Base-by-base conservation (phyloP, 2,329 filamentous ascomycete genomes). In the Chalara sp. region DNA sequence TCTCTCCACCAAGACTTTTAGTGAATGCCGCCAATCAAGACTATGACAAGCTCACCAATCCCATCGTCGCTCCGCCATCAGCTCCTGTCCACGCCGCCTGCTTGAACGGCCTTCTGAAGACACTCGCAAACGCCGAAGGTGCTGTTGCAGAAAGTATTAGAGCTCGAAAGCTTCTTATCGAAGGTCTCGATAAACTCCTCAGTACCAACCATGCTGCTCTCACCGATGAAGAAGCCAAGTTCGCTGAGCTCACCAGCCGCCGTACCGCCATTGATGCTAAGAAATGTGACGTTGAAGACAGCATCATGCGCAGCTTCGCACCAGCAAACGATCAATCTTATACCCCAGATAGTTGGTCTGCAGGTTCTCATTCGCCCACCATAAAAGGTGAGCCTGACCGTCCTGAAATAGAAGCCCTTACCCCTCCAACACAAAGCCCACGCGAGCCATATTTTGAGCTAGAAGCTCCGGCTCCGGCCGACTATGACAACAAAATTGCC, bases 41-140 rank as follows among this genome's bases (percentile, higher is more conserved):
- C 59, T 96, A 89, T 63, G 81, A 86, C 47, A 95, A 92, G 67
- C 76, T 95, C 64, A 87, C 84, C 49, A 87, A 90, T 59, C 80
- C 89, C 0, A 74, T 76, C 31, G 79, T 78, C 0, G 74, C 80
- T 1, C 73, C 85, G 2, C 89, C 92, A 0, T 86, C 89, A 0
- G 85, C 91, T 0, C 91, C 93, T 1, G 90, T 99, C 28, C 89
- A 95, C 64, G 93, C 93, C 2, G 92, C 92, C 11, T 86, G 89
- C 32, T 79, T 99, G 6, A 91, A 88, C 57, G 87, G 89, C 2
- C 76, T 99, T n/a, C 78, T 97, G 48, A 96, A 93, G 72, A 87
- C 84, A 6, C 78, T 99, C n/a, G 89, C 90, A 21, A 88, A 82
- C 56, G 93, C 92, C 4, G 91, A 99, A 68, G 88, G 83, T 49